Evolutionary conservation across 2,329 filamentous ascomycete species (phyloP).

Genomic region (Coniochaeta ligniaria): DNA sequence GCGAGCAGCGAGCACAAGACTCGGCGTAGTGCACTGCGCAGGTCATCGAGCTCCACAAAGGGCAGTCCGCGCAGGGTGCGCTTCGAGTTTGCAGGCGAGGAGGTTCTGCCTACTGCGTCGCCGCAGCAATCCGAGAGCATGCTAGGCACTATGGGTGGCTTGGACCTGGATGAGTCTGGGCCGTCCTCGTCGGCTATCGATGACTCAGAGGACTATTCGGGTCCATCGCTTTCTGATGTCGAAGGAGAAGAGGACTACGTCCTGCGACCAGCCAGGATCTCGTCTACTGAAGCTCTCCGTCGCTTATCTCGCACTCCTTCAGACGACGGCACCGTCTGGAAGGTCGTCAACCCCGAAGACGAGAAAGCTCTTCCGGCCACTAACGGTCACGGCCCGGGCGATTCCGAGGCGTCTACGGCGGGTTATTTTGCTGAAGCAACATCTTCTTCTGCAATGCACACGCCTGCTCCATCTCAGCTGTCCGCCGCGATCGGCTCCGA

Average conservation of each 20-base stretch:
- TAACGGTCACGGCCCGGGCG: not conserved
- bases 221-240: conserved; percentile 17
- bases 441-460: not conserved
- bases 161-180: conserved; percentile 8
- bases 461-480: not conserved
- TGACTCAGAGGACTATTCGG: conserved; percentile 17
- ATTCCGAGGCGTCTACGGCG: conserved; percentile 5
- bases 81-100: conserved; percentile 52
- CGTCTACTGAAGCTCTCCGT: conserved; percentile 28
- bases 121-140: conserved; percentile 16
- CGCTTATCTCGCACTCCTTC: conserved; percentile 25
- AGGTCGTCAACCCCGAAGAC: conserved; percentile 19
- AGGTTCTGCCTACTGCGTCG: conserved; percentile 53
- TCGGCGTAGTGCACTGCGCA: conserved; percentile 50
- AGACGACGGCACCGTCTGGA: conserved; percentile 26
- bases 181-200: conserved; percentile 8
- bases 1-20: conserved; percentile 39
- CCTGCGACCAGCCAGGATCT: conserved; percentile 25
- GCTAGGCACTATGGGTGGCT: not conserved
- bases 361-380: not conserved
- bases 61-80: conserved; percentile 54
- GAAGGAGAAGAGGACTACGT: conserved; percentile 25
- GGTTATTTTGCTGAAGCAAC: conserved; percentile 8
- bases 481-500: not conserved
- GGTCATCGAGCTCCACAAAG: conserved; percentile 45